A percentile compares a stretch with the other conserved stretches of the same genome.
phyloP scores from a whole-genome alignment of 1,284 basidiomycete species.

The Cystobasidium pallidum region DNA sequence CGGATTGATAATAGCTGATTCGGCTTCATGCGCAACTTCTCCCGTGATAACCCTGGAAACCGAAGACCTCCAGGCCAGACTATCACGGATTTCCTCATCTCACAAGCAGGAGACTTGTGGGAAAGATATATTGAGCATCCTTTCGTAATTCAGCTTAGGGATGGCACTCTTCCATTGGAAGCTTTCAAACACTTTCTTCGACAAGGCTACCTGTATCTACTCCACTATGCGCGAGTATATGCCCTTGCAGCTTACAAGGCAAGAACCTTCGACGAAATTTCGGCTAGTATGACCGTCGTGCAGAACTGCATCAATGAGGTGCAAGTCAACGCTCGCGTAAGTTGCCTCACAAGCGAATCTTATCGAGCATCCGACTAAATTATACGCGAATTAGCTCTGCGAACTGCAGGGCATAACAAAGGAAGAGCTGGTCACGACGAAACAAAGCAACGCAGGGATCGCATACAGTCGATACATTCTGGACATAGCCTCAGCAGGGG shows the following conservation, averaged over 20 bases:
- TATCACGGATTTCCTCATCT: slow-evolving; percentile 68
- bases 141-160: slow-evolving; percentile 48
- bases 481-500: slow-evolving; percentile 73
- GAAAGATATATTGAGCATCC: slow-evolving; percentile 51
- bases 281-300: background rate
- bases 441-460: slow-evolving; percentile 64
- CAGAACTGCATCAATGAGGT: slow-evolving; percentile 21
- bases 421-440: slow-evolving; percentile 65
- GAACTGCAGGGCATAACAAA: slow-evolving; percentile 68
- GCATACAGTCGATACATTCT: slow-evolving; percentile 84
- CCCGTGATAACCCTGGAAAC: no score
- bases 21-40: background rate
- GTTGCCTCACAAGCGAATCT: slow-evolving; percentile 66
- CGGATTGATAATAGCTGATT: background rate
- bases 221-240: slow-evolving; percentile 70
- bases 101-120: slow-evolving; percentile 57
- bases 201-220: slow-evolving; percentile 68
- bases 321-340: slow-evolving; percentile 15
- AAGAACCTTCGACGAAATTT: background rate
- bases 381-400: no score
- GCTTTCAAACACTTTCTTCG: slow-evolving; percentile 79
- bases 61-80: slow-evolving; percentile 57
- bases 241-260: slow-evolving; percentile 76
- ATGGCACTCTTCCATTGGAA: slow-evolving; percentile 49
- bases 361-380: no score